These are phyloP conservation scores for Ophiostoma sp. DNA, from an alignment of 2,329 filamentous ascomycete genomes.

Conservation along the genomic window DNA sequence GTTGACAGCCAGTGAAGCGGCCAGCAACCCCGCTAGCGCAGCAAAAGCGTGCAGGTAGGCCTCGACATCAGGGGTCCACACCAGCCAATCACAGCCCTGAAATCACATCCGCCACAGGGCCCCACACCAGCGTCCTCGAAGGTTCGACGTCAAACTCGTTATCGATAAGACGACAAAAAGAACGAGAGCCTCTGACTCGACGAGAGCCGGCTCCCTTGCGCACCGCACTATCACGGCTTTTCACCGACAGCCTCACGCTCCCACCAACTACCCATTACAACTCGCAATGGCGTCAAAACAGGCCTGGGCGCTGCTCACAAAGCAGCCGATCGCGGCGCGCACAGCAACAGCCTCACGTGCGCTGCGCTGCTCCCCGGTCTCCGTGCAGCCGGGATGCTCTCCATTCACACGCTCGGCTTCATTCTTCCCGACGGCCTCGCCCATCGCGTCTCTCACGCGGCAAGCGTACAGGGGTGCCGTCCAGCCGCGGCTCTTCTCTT, in stretches of 20 bases:
- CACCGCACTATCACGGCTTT: too few species aligned
- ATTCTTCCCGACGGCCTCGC: neutral
- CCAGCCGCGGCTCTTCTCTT: constrained; percentile 4
- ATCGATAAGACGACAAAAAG: constrained; percentile 11
- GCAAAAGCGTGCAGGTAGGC: neutral
- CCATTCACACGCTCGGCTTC: neutral
- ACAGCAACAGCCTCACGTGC: neutral
- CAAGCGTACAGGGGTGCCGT: too few species aligned
- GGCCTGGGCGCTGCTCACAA: constrained; percentile 5
- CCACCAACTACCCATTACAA: neutral
- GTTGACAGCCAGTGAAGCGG: too few species aligned
- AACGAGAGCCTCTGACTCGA: neutral
- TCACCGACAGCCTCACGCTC: too few species aligned
- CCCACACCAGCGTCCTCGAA: constrained; percentile 11
- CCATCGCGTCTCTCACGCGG: neutral
- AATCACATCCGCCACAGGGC: neutral
- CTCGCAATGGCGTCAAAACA: constrained; percentile 9
- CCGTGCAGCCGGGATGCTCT: neutral
- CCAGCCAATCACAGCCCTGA: neutral
- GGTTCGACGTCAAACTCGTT: constrained; percentile 8
- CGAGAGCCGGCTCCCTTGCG: neutral
- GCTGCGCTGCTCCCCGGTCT: constrained; percentile 4
- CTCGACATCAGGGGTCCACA: neutral
- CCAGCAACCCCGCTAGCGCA: constrained; percentile 13
- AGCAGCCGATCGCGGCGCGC: constrained; percentile 8